Base-by-base conservation (phyloP, 768 basidiomycete species). In the Dacryopinax primogenitus region DNA sequence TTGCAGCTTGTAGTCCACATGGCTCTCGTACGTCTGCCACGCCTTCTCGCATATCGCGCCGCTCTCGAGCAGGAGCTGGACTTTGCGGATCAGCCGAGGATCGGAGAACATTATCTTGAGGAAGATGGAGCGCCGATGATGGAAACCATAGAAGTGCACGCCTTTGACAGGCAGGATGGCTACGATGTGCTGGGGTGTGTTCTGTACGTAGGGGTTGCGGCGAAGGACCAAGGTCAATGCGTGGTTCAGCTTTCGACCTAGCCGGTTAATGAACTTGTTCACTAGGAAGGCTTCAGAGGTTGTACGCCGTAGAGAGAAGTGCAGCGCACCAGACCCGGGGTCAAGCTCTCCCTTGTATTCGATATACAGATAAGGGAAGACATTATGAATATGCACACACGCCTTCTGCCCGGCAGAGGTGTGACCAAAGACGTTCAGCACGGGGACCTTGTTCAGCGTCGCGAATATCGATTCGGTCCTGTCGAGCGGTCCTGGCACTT, bases 101-200 rank as follows among this genome's bases (percentile, higher is more conserved):
- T 95, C 84, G 44, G 79, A 78, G 45, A 92, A 74, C 69, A 84
- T 77, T 62, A 99, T 81, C 74, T 97, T 97, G 74, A 98, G 83
- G 77, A 89, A 99, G 7, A 92, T 92, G 3, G 82, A 80, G 70
- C 92, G 88, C 30, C 85, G 83, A 12, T 86, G 78, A 73, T 92
- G 88, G 73, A 93, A 98, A 9, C 96, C 94, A 75, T 98, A 98
- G 75, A 98, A 96, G 71, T 88, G 87, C 18, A 92, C 78, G n/a
- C 92, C 96, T 76, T 98, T 98, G 68, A 93, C 90, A 62, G 94
- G 79, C 58, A 91, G 73, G 39, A 96, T 81, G 26, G 86, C 86
- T 15, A 90, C 87, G 66, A 79, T 75, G 66, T 74, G 76, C 26
- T 77, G 71, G 63, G 71, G 71, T 47, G 70, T 71, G 28, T 12